Evolutionary conservation across 2,329 filamentous ascomycete genomes (phyloP).

Genomic region (Colletotrichum sojae): DNA sequence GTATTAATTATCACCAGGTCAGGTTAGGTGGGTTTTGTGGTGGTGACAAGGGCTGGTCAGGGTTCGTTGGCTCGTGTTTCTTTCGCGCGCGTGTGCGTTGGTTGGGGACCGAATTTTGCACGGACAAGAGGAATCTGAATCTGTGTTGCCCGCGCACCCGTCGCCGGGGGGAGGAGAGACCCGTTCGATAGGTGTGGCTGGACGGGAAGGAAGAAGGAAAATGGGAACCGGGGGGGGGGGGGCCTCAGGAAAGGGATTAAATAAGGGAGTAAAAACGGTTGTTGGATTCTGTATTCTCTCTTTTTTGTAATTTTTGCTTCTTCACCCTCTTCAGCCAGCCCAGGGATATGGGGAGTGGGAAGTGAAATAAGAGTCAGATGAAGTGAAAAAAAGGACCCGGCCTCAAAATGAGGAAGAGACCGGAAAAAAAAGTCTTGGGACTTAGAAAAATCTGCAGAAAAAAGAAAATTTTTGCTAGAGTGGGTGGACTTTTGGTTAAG

Average conservation of each 20-base stretch:
- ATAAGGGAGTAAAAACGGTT: slow-evolving; percentile 6
- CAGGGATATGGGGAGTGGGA: slow-evolving; percentile 28
- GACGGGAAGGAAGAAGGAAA: slow-evolving; percentile 6
- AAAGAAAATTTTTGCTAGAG: slow-evolving; percentile 15
- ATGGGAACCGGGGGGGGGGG: slow-evolving; percentile 6
- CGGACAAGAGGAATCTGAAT: slow-evolving; percentile 20
- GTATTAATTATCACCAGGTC: slow-evolving; percentile 31
- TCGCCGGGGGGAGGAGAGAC: slow-evolving; percentile 23
- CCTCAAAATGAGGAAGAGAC: too few species aligned
- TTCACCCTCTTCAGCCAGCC: slow-evolving; percentile 29
- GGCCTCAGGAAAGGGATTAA: slow-evolving; percentile 20
- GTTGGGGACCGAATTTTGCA: slow-evolving; percentile 14
- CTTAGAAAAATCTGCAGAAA: slow-evolving; percentile 35
- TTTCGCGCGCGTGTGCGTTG: slow-evolving; percentile 3
- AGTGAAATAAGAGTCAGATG: slow-evolving; percentile 14
- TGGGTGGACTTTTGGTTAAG: slow-evolving; percentile 42
- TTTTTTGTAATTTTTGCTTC: not conserved
- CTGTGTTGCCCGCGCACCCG: slow-evolving; percentile 25
- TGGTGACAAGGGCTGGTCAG: not conserved
- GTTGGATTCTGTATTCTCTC: not conserved
- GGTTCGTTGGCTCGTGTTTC: slow-evolving; percentile 14
- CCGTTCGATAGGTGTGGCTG: slow-evolving; percentile 28
- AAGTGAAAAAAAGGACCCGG: not conserved
- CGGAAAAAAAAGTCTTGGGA: slow-evolving; percentile 25
- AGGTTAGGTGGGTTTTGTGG: slow-evolving; percentile 28